phyloP scores from a whole-genome alignment of 1,284 basidiomycete genomes.

The Boletus sp. region DNA sequence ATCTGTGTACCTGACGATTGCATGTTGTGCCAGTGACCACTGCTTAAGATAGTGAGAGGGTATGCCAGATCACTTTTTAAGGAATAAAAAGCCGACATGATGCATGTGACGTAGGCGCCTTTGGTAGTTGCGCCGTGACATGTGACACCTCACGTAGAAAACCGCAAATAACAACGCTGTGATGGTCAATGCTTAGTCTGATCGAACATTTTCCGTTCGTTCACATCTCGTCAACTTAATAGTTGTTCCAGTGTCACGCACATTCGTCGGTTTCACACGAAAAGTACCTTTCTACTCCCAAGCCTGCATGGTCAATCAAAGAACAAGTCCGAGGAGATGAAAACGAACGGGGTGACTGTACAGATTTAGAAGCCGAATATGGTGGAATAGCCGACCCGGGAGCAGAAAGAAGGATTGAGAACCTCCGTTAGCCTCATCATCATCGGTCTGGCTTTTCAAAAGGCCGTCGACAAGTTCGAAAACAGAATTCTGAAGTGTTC shows the following conservation, averaged over 20 bases:
- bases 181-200: too few species aligned
- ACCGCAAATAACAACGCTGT: too few species aligned
- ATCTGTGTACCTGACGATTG: constrained; percentile 4
- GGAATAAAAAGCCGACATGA: too few species aligned
- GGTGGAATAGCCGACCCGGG: not conserved
- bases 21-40: constrained; percentile 15
- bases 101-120: too few species aligned
- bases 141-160: too few species aligned
- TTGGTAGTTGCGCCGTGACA: too few species aligned
- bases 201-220: too few species aligned
- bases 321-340: not conserved
- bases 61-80: too few species aligned
- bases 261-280: too few species aligned
- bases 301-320: not conserved
- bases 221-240: too few species aligned
- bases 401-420: not conserved
- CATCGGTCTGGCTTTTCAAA: not conserved
- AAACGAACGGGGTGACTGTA: not conserved
- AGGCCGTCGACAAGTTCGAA: not conserved
- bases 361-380: constrained; percentile 13
- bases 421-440: not conserved
- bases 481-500: not conserved
- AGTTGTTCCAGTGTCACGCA: too few species aligned
- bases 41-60: not conserved
- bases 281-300: too few species aligned